Conservation (phyloP, 257 asterid genomes). For the Penstemon barbatus region DNA sequence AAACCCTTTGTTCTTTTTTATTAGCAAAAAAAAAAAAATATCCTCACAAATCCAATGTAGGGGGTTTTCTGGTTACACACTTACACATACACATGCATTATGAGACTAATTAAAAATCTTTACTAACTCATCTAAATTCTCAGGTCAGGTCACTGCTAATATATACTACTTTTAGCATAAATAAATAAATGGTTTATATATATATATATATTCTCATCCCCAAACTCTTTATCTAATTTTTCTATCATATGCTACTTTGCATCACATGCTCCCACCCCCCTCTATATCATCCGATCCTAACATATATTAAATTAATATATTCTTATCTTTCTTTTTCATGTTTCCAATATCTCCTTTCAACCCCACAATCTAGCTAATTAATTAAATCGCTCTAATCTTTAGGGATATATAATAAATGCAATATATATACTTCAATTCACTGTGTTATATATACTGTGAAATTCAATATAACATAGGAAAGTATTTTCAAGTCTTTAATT, state of each 20-base stretch:
- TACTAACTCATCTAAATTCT: constrained; percentile 11
- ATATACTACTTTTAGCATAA: constrained; percentile 14
- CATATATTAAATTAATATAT: constrained; percentile 24
- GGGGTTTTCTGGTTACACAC: too few relatives aligned
- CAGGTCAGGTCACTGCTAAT: neutral
- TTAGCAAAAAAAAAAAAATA: too few relatives aligned
- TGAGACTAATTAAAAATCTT: constrained; percentile 34
- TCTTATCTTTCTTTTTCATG: constrained; percentile 42
- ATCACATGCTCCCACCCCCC: constrained; percentile 63
- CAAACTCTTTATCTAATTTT: neutral
- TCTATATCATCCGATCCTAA: constrained; percentile 30
- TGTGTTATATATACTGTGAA: too few relatives aligned
- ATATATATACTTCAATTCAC: too few relatives aligned
- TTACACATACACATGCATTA: constrained; percentile 41
- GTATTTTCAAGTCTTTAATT: too few relatives aligned
- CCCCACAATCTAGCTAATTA: constrained; percentile 28
- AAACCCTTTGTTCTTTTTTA: too few relatives aligned
- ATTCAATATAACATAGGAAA: too few relatives aligned
- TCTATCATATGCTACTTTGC: constrained; percentile 41
- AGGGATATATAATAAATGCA: too few relatives aligned
- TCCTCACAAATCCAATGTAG: too few relatives aligned
- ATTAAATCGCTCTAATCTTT: too few relatives aligned
- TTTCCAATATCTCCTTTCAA: constrained; percentile 37
- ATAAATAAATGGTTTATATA: constrained; percentile 28
- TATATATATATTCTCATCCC: constrained; percentile 34